Evolutionary conservation across 345 rosid genomes (phyloP).

Genomic region (Leavenworthia alabamica): DNA sequence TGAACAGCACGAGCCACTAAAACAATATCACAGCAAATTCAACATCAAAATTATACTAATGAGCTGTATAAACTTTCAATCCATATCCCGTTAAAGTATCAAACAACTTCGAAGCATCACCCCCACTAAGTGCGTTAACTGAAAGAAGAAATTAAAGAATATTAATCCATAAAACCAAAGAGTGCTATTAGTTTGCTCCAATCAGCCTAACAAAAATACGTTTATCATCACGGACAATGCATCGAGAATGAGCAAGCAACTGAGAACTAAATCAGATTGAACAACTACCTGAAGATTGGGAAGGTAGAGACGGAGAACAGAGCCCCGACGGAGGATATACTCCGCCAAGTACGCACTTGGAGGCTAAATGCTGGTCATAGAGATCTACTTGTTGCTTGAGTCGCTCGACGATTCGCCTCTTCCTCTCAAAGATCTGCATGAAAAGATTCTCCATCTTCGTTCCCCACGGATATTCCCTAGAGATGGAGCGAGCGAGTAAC

Average conservation of each 20-base stretch:
- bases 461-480: slow-evolving; percentile 11
- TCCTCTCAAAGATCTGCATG: slow-evolving; percentile 63
- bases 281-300: slow-evolving; percentile 34
- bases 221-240: not conserved
- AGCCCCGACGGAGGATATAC: slow-evolving; percentile 75
- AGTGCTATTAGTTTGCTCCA: not conserved
- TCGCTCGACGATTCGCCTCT: slow-evolving; percentile 50
- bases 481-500: slow-evolving; percentile 23
- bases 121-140: not conserved
- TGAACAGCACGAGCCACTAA: not conserved
- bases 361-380: slow-evolving; percentile 67
- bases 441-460: slow-evolving; percentile 51
- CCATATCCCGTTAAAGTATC: not conserved
- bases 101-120: slow-evolving; percentile 13
- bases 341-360: slow-evolving; percentile 59
- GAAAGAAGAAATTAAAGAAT: not conserved
- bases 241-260: slow-evolving; percentile 5
- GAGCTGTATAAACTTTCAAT: not conserved
- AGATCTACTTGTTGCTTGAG: slow-evolving; percentile 52
- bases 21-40: not conserved
- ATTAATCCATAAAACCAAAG: not conserved
- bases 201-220: not conserved
- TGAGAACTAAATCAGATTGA: not conserved
- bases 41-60: not conserved
- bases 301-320: slow-evolving; percentile 35